Evolutionary conservation across 371 early-diverging fungal species (phyloP), one percentile per base, ranked within the genome.

Genomic region (Rhizopus sp.): DNA sequence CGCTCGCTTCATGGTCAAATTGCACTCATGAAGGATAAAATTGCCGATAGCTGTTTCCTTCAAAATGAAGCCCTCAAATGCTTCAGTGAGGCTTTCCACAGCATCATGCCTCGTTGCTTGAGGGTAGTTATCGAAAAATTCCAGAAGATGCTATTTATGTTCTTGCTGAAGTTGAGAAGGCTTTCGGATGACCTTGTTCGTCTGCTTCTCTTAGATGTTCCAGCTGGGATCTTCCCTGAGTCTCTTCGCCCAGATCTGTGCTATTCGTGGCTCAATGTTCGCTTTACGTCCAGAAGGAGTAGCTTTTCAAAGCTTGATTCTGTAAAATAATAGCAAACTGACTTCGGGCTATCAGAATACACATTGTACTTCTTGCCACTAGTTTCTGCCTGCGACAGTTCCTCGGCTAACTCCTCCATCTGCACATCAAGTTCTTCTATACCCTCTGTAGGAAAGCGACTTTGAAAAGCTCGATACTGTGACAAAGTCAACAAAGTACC

Each of bases 171-270:
- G 52, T 55, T 59, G 64, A 10, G 42, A 37, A n/a, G 41, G 33
- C 45, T 42, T 33, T 54, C 51, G 13, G 33, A 55, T 58, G 8
- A 58, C 8, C 23, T 45, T 51, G 34, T 59, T 63, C 5, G 59
- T 63, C 34, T 58, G 50, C 40, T 63, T 62, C 30, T 51, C 55
- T 5, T 55, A 59, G 8, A 63, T 63, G n/a, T 63, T 46, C 51
- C 51, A 63, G 33, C 7, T 13, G 13, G 50, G 55, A 48, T 63
- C 64, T 55, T 63, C 55, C 35, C 15, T 58, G 30, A 58, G 55
- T 45, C 50, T 39, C 23, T 58, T 58, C 4, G 55, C 51, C 55
- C 55, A 63, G 1, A 15, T 58, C 30, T 57, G 54, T 15, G 55
- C 58, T n/a, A 55, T 58, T 9, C 55, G 58, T 37, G 29, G 31